Evolutionary conservation across 2,329 filamentous ascomycete species (phyloP), one percentile per base, ranked within the genome.

Genomic region (Ophiostoma sp.): DNA sequence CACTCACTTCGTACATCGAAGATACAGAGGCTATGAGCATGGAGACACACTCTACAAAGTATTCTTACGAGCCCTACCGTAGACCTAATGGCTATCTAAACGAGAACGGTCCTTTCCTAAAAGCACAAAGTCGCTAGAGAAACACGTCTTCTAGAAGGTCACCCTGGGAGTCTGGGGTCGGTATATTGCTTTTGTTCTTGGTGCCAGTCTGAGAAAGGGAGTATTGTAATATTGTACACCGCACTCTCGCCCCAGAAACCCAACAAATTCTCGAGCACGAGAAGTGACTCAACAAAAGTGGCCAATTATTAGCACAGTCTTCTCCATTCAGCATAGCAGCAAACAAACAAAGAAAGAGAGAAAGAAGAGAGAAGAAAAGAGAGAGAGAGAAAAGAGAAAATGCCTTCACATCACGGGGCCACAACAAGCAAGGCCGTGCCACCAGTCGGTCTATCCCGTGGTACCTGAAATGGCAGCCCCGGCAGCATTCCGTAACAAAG

Each of bases 401-500:
- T 68, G 25, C 55, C 61, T 72, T 36, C 64, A 28, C 36, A 68
- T 74, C 70, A 74, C 42, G 64, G 42, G 59, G 55, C 50, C 39
- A 12, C 25, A 57, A 55, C 4, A 25, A 50, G 39, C 5, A n/a
- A 31, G 70, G 36, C 48, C 59, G 70, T 72, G 59, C 31, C 50
- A 59, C 28, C 59, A 50, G 42, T 63, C 59, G 25, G 31, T 63
- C 25, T 63, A 55, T 31, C 66, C 55, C 66, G 50, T 70, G 55
- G 57, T 57, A 28, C 48, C 45, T 57, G 36, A 39, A 71, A 74
- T 64, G 72, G 52, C 70, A 59, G 11, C 28, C n/a, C 55, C 64
- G 70, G 66, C 69, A 28, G 22, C 57, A 74, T 72, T 63, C 69
- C 72, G 74, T 77, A 78, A 77, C 42, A 76, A 77, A 76, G 77